phyloP scores from a whole-genome alignment of 129 eudicot genomes.

The Chrysanthemum makinoi region DNA sequence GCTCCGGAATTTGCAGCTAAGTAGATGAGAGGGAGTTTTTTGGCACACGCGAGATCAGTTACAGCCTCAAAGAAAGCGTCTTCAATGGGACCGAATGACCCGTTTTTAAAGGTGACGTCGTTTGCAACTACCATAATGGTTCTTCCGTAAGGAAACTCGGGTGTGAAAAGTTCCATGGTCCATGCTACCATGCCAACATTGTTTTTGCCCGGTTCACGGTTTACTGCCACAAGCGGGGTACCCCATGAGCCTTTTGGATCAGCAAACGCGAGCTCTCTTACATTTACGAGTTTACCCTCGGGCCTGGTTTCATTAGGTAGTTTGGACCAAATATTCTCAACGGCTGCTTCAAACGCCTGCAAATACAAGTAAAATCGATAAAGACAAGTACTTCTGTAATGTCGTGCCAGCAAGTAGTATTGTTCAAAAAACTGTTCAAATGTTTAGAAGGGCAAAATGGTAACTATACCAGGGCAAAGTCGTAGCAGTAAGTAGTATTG shows the following conservation, averaged over 20 bases:
- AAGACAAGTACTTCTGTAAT: background rate
- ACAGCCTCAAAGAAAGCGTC: slow-evolving; percentile 95
- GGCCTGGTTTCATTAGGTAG: slow-evolving; percentile 37
- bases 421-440: too few relatives aligned
- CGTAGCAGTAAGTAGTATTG: slow-evolving; percentile 98
- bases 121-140: slow-evolving; percentile 75
- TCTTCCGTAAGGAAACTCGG: slow-evolving; percentile 91
- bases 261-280: slow-evolving; percentile 65
- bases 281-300: slow-evolving; percentile 49
- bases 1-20: slow-evolving; percentile 99
- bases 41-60: slow-evolving; percentile 73
- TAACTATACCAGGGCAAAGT: slow-evolving; percentile 72
- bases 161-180: slow-evolving; percentile 92
- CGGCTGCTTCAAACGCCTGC: slow-evolving; percentile 88
- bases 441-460: background rate
- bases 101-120: slow-evolving; percentile 89
- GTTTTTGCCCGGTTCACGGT: slow-evolving; percentile 77
- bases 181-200: slow-evolving; percentile 99
- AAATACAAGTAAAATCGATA: slow-evolving; percentile 12
- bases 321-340: slow-evolving; percentile 70
- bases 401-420: too few relatives aligned
- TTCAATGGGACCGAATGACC: slow-evolving; percentile 94
- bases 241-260: slow-evolving; percentile 72
- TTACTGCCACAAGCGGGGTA: slow-evolving; percentile 61
- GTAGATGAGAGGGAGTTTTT: slow-evolving; percentile 83